Evolutionary conservation across 805 yeast species (phyloP).

Genomic region (Candida multigemmis): DNA sequence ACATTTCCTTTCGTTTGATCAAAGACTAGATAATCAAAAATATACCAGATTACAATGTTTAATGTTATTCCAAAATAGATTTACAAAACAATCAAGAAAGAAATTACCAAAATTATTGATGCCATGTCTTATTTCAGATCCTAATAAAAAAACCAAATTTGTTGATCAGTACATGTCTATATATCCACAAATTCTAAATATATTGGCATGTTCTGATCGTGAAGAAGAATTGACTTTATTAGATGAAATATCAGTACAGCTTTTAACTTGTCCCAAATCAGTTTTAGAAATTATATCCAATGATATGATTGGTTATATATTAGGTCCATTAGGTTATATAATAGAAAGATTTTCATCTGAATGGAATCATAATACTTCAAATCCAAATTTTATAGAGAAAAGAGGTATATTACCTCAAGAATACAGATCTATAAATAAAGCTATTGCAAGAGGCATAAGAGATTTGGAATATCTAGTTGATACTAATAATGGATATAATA

Average conservation of each 20-base stretch:
- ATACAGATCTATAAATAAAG: slow-evolving; percentile 16
- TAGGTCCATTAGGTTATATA: slow-evolving; percentile 37
- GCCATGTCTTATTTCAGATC: slow-evolving; percentile 47
- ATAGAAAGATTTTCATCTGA: slow-evolving; percentile 32
- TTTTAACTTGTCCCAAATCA: slow-evolving; percentile 35
- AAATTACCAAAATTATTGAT: slow-evolving; percentile 39
- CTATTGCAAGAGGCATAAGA: slow-evolving; percentile 20
- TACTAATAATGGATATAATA: slow-evolving; percentile 9
- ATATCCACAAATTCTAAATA: slow-evolving; percentile 40
- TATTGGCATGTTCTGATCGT: slow-evolving; percentile 40
- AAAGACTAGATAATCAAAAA: slow-evolving; percentile 12
- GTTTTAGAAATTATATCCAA: slow-evolving; percentile 31
- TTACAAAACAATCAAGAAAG: slow-evolving; percentile 43
- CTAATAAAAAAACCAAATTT: slow-evolving; percentile 36
- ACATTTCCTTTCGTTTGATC: too few species aligned
- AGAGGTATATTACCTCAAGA: slow-evolving; percentile 5
- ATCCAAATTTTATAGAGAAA: slow-evolving; percentile 17
- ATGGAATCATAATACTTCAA: slow-evolving; percentile 24
- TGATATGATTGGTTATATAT: slow-evolving; percentile 31
- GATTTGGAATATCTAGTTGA: slow-evolving; percentile 19
- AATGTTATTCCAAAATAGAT: slow-evolving; percentile 50
- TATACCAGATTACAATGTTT: slow-evolving; percentile 50
- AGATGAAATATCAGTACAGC: slow-evolving; percentile 25
- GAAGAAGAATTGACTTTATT: slow-evolving; percentile 36
- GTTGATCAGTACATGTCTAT: slow-evolving; percentile 46